These are phyloP conservation scores for Cyberlindnera petersonii DNA, from an alignment of 805 yeast species.

Conservation along the genomic window DNA sequence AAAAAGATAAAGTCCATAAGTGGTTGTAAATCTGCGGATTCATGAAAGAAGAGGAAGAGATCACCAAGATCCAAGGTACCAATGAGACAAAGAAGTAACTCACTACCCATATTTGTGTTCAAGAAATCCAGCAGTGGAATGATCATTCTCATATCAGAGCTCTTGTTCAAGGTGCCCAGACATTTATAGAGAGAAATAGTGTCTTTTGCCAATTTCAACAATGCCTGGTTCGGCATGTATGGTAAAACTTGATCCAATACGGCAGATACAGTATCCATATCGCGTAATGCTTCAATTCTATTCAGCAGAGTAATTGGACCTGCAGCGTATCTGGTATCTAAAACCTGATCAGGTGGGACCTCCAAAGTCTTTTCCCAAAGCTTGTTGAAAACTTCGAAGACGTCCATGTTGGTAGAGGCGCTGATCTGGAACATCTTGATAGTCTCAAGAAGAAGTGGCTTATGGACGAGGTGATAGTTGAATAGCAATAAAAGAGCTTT, in stretches of 20 bases:
- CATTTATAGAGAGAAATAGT: constrained; percentile 6
- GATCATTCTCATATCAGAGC: constrained; percentile 1
- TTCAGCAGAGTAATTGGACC: constrained; percentile 25
- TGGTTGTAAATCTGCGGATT: constrained; percentile 1
- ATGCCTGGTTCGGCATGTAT: constrained; percentile 10
- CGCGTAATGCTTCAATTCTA: constrained; percentile 14
- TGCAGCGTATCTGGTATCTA: constrained; percentile 10
- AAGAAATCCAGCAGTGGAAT: constrained; percentile 7
- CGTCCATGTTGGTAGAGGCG: constrained; percentile 20
- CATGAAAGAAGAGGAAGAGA: constrained; percentile 5
- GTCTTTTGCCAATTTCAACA: constrained; percentile 14
- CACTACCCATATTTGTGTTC: constrained; percentile 11
- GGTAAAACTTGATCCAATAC: constrained; percentile 20
- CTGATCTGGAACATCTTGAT: constrained; percentile 15
- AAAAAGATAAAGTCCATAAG: constrained; percentile 14
- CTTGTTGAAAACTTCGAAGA: constrained; percentile 23
- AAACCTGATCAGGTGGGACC: not conserved
- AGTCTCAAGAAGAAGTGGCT: constrained; percentile 11
- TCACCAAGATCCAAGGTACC: constrained; percentile 9
- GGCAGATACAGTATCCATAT: constrained; percentile 1
- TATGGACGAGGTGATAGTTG: constrained; percentile 15
- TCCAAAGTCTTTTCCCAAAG: constrained; percentile 26
- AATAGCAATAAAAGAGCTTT: constrained; percentile 18
- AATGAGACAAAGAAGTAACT: constrained; percentile 12
- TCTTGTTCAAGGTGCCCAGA: constrained; percentile 1